Evolutionary conservation across 371 early-diverging fungal species (phyloP), one percentile per base, ranked within the genome.

Genomic region (Basidiobolus meristosporus): DNA sequence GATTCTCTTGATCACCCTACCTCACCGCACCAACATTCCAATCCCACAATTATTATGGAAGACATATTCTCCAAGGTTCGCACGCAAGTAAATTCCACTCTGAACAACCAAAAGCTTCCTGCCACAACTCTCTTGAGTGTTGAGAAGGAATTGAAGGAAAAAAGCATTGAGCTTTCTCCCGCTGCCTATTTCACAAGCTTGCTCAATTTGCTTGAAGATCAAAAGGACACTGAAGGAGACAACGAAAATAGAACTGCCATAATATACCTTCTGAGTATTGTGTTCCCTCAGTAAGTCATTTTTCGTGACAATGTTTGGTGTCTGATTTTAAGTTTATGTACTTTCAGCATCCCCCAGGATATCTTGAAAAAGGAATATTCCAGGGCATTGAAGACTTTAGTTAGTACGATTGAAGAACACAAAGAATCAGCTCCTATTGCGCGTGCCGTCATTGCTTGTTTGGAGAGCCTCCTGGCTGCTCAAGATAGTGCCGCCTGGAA

Each of bases 181-280:
- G 64, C 82, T 18, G 78, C 88, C 17, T 92, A 91, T 56, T 91
- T 89, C 65, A 85, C 79, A 20, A 79, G 82, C 14, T 62, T 91
- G 57, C 75, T 87, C 12, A 31, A 7, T 48, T 17, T 80, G 3
- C 50, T 87, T 55, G 87, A 82, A 63, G 77, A 82, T 63, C 62
- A 82, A 58, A 44, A 61, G 46, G 52, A 67, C 45, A 49, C 60
- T 46, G 51, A 60, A 20, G 59, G 63, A 45, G 56, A 48, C 40
- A 68, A 60, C 47, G 70, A 68, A 22, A 59, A 82, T 16, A 47
- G 76, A 11, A 66, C 70, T 36, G 72, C 88, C 19, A 59, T 79
- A 23, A 53, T 84, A 18, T 83, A 88, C 49, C 55, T 93, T 12
- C 65, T 90, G 31, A 73, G 75, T 38, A 68, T 80, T 42, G 73